A percentile compares a stretch with the other conserved stretches of the same genome.
Conservation (phyloP, 2,329 filamentous ascomycete species). For the Aspergillus jensenii region DNA sequence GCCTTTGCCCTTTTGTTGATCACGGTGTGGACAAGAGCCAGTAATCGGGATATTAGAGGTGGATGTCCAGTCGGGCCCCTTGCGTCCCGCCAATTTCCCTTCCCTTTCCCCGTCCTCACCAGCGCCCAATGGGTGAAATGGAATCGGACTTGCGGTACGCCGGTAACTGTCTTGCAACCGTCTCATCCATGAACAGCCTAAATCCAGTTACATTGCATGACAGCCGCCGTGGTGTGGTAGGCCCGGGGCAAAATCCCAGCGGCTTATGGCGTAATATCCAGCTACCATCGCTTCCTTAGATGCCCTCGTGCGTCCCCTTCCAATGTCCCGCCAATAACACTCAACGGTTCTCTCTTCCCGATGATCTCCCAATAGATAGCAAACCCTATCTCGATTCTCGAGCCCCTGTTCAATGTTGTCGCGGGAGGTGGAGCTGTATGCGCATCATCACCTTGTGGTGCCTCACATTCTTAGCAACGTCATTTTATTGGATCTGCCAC, state of each 20-base stretch:
- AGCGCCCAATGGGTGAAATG: conserved; percentile 14
- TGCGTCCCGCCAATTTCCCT: conserved; percentile 17
- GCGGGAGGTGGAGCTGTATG: not conserved
- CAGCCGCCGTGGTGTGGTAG: conserved; percentile 17
- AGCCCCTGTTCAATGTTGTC: not conserved
- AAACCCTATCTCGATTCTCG: not conserved
- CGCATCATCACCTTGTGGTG: conserved; percentile 1
- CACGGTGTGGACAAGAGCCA: conserved; percentile 2
- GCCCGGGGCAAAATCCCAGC: conserved; percentile 10
- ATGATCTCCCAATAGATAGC: not conserved
- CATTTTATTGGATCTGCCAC: conserved; percentile 18
- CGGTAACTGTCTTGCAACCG: conserved; percentile 2
- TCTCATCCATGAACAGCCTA: conserved; percentile 18
- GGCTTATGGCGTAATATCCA: conserved; percentile 10
- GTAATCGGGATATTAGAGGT: conserved; percentile 10
- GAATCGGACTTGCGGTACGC: not conserved
- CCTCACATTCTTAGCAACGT: conserved; percentile 17
- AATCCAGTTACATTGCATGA: conserved; percentile 27
- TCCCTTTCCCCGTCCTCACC: conserved; percentile 4
- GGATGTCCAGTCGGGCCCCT: conserved; percentile 16
- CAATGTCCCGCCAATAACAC: conserved; percentile 2
- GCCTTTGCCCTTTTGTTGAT: conserved; percentile 4
- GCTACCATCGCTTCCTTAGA: not conserved
- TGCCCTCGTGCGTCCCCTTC: conserved; percentile 16
- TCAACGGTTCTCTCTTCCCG: conserved; percentile 8